These are phyloP conservation scores for Talaromyces trachyspermus DNA, from an alignment of 495 filamentous ascomycete species.

Conservation along the genomic window DNA sequence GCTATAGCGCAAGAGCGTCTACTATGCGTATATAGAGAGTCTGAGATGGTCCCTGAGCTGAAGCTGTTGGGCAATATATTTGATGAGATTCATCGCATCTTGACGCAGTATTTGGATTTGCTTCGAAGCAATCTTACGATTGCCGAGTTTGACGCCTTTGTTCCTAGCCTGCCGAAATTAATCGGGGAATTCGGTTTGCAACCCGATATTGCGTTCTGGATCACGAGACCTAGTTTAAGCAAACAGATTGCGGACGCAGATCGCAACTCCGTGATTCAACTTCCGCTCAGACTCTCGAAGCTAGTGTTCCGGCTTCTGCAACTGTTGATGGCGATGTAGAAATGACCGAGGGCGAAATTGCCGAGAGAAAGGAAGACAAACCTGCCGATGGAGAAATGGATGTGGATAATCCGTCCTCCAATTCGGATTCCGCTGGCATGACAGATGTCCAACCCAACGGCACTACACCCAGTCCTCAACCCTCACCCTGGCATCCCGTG, in stretches of 20 bases:
- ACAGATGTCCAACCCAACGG: slow-evolving; percentile 7
- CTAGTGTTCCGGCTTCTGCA: slow-evolving; percentile 12
- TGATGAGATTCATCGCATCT: slow-evolving; percentile 79
- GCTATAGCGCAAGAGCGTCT: slow-evolving; percentile 85
- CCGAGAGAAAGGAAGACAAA: slow-evolving; percentile 11
- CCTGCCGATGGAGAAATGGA: slow-evolving; percentile 25
- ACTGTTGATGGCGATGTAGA: slow-evolving; percentile 25
- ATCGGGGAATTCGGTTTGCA: slow-evolving; percentile 77
- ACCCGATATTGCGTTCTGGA: slow-evolving; percentile 79
- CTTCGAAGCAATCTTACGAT: slow-evolving; percentile 69
- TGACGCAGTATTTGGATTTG: slow-evolving; percentile 83
- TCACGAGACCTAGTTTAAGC: slow-evolving; percentile 63
- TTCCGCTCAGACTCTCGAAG: slow-evolving; percentile 1
- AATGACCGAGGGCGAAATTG: slow-evolving; percentile 19
- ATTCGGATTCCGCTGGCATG: background rate
- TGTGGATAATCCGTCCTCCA: slow-evolving; percentile 26
- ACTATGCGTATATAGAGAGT: slow-evolving; percentile 64
- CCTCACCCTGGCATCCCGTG: slow-evolving; percentile 58
- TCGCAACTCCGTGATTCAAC: slow-evolving; percentile 15
- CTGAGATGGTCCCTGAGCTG: slow-evolving; percentile 57
- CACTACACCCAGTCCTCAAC: slow-evolving; percentile 11
- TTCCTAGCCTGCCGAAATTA: slow-evolving; percentile 68
- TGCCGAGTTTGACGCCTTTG: slow-evolving; percentile 69
- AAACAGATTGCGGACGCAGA: slow-evolving; percentile 45
- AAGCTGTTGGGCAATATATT: slow-evolving; percentile 81